Evolutionary conservation across 257 asterid genomes (phyloP).

Genomic region (Fraxinus pennsylvanica): DNA sequence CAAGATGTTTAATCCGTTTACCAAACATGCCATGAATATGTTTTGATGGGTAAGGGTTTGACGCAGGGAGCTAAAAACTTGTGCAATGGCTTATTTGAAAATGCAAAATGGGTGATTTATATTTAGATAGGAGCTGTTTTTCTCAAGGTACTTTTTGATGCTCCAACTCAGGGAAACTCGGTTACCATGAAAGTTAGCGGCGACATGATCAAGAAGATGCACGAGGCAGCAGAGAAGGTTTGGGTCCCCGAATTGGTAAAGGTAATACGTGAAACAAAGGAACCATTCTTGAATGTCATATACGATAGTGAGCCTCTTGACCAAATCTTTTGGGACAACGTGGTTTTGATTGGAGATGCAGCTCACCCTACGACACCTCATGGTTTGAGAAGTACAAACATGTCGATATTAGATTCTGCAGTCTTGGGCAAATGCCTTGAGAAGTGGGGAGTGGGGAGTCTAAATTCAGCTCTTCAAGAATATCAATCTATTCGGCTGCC

Average conservation of each 20-base stretch:
- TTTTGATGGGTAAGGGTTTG: background rate
- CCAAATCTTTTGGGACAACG: conserved; percentile 64
- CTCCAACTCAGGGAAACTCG: conserved; percentile 58
- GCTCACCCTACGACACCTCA: conserved; percentile 96
- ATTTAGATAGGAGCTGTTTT: background rate
- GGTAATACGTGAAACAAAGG: conserved; percentile 59
- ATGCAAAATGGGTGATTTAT: background rate
- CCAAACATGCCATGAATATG: background rate
- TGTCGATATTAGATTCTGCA: conserved; percentile 82
- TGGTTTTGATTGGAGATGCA: conserved; percentile 80
- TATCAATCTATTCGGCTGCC: conserved; percentile 68
- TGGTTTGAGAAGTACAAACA: conserved; percentile 92
- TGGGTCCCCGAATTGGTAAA: conserved; percentile 67
- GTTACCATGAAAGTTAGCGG: conserved; percentile 76
- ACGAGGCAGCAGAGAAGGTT: conserved; percentile 58
- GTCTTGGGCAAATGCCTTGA: conserved; percentile 72
- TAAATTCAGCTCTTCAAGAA: conserved; percentile 60
- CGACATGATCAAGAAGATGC: conserved; percentile 64
- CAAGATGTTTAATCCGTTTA: background rate
- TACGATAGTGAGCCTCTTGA: conserved; percentile 71
- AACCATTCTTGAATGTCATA: conserved; percentile 78
- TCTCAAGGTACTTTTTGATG: conserved; percentile 5
- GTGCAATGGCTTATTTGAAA: background rate
- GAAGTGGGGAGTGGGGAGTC: conserved; percentile 56
- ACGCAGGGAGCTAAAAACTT: background rate